These are phyloP conservation scores for Ogataea methanolica DNA, from an alignment of 805 yeast species.

Conservation along the genomic window DNA sequence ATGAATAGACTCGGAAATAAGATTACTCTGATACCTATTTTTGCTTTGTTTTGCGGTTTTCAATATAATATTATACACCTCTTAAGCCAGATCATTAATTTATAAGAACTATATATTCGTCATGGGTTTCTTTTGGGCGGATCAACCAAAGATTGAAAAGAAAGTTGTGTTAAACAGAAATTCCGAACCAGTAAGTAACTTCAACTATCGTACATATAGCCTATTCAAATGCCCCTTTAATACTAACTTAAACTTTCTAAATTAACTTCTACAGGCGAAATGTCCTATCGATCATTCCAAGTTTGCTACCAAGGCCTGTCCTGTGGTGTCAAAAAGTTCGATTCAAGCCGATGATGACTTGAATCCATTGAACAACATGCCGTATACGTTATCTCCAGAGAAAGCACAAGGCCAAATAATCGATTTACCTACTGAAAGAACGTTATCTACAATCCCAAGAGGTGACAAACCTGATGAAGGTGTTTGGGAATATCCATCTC, in stretches of 20 bases:
- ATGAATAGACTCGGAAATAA: too few relatives aligned
- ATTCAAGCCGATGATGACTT: conserved; percentile 30
- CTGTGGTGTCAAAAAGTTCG: conserved; percentile 31
- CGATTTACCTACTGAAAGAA: conserved; percentile 76
- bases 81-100: neutral
- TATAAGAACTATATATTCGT: conserved; percentile 4
- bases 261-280: conserved; percentile 8
- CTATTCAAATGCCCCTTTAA: neutral
- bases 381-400: conserved; percentile 58
- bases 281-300: conserved; percentile 27
- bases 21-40: too few relatives aligned
- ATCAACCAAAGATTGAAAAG: neutral
- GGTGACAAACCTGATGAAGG: conserved; percentile 65
- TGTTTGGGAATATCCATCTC: conserved; percentile 98
- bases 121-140: conserved; percentile 95
- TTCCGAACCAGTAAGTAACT: conserved; percentile 1
- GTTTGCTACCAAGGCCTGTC: conserved; percentile 21
- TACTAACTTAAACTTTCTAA: neutral
- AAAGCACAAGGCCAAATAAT: conserved; percentile 77
- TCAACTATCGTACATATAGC: neutral
- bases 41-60: too few relatives aligned
- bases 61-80: too few relatives aligned
- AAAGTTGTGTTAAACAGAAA: neutral
- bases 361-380: conserved; percentile 90
- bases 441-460: conserved; percentile 80